Conservation (phyloP, 164 flowering plant genomes). For the Sedum album region DNA sequence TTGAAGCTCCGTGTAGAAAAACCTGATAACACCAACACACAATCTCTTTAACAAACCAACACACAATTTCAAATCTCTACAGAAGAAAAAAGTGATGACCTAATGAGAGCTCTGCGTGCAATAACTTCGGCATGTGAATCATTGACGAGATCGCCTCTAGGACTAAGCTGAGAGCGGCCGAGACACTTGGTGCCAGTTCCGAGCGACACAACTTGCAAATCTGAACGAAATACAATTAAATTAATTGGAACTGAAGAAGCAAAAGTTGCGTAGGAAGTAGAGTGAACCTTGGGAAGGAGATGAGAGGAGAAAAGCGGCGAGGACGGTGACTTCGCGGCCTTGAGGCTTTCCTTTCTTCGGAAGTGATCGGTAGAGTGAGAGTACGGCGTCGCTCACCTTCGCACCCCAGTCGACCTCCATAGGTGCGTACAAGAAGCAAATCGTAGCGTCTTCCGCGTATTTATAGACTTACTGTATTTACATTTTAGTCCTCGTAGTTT, state of each 20-base stretch:
- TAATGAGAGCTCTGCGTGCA: conserved; percentile 76
- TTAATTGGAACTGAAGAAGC: not conserved
- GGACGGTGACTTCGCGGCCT: conserved; percentile 77
- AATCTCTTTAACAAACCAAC: not conserved
- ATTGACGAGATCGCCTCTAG: conserved; percentile 70
- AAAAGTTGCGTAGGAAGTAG: not conserved
- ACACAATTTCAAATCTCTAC: not conserved
- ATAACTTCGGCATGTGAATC: conserved; percentile 92
- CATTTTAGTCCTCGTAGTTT: not conserved
- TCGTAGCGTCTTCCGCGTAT: no score
- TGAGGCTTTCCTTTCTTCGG: conserved; percentile 98
- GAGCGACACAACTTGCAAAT: conserved; percentile 66
- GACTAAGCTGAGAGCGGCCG: conserved; percentile 57
- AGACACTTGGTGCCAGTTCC: conserved; percentile 94
- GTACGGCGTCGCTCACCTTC: conserved; percentile 47
- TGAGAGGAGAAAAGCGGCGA: conserved; percentile 88
- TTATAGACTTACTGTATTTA: not conserved
- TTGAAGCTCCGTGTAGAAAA: conserved; percentile 60
- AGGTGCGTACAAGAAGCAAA: not conserved
- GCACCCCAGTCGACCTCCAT: conserved; percentile 43
- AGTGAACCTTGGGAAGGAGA: conserved; percentile 64
- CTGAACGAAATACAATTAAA: conserved; percentile 22
- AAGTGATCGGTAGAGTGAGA: conserved; percentile 50
- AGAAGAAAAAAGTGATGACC: conserved; percentile 24
- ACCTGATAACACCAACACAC: conserved; percentile 28